Evolutionary conservation across 2,329 filamentous ascomycete genomes (phyloP).

Genomic region (Zymoseptoria pseudotritici): DNA sequence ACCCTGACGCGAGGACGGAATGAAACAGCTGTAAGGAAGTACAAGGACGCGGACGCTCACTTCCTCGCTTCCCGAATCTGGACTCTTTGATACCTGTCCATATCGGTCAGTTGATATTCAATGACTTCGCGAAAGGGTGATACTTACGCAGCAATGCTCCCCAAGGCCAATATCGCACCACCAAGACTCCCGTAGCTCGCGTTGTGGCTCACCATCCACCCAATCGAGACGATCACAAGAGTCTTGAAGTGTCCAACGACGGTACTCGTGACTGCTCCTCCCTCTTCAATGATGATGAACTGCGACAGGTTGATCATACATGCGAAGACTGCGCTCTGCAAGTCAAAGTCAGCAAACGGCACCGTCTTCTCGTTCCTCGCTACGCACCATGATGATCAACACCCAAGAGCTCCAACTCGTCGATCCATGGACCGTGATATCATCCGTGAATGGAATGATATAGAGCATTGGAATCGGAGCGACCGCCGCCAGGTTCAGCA

Average conservation of each 20-base stretch:
- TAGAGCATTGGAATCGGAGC: slow-evolving; percentile 57
- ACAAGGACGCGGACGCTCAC: too few species aligned
- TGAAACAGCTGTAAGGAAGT: too few species aligned
- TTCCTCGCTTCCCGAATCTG: too few species aligned
- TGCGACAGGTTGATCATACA: slow-evolving; percentile 51
- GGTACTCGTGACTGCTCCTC: slow-evolving; percentile 28
- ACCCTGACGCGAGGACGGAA: too few species aligned
- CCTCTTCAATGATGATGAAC: slow-evolving; percentile 29
- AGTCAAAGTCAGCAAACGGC: slow-evolving; percentile 2
- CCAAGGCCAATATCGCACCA: slow-evolving; percentile 26
- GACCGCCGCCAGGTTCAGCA: slow-evolving; percentile 61
- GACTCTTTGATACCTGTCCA: too few species aligned
- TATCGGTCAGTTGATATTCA: too few species aligned
- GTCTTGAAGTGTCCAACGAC: slow-evolving; percentile 32
- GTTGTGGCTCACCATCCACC: slow-evolving; percentile 23
- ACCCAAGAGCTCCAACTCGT: slow-evolving; percentile 34
- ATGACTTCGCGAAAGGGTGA: too few species aligned
- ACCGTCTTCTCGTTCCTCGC: background rate
- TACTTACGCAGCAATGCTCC: slow-evolving; percentile 27
- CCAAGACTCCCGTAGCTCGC: slow-evolving; percentile 23
- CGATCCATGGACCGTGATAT: slow-evolving; percentile 50
- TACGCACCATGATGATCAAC: slow-evolving; percentile 51
- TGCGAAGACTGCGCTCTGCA: slow-evolving; percentile 56
- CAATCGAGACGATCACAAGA: slow-evolving; percentile 26
- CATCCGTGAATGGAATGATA: slow-evolving; percentile 58